These are phyloP conservation scores for Tricholoma matsutake DNA, from an alignment of 768 basidiomycete species.

Conservation along the genomic window DNA sequence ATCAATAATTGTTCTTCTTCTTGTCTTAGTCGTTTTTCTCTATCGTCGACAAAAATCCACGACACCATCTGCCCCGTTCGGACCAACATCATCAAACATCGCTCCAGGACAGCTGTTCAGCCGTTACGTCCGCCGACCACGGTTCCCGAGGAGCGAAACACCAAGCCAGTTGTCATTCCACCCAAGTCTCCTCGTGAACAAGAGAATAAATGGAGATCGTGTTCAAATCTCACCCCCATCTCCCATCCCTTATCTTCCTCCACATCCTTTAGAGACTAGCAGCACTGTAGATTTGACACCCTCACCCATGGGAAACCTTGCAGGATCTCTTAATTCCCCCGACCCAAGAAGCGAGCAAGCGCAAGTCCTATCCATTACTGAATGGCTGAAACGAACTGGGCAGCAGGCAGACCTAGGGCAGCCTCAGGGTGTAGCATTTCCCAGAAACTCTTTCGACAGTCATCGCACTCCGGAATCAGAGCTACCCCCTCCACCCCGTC, in stretches of 20 bases:
- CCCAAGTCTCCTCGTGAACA: slow-evolving; percentile 25
- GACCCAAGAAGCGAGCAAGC: slow-evolving; percentile 11
- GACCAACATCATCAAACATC: neutral
- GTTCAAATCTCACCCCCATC: slow-evolving; percentile 3
- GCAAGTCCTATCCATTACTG: slow-evolving; percentile 22
- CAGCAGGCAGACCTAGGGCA: slow-evolving; percentile 22
- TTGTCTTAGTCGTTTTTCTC: slow-evolving; percentile 20
- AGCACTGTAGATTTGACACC: neutral
- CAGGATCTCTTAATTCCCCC: slow-evolving; percentile 1
- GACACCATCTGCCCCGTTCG: slow-evolving; percentile 2
- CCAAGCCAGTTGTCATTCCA: slow-evolving; percentile 24
- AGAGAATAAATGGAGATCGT: slow-evolving; percentile 5
- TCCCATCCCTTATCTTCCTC: neutral
- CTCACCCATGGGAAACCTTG: neutral
- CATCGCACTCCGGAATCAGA: slow-evolving; percentile 16
- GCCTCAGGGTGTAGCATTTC: slow-evolving; percentile 23
- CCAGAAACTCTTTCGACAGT: slow-evolving; percentile 23
- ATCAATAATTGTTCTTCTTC: slow-evolving; percentile 20
- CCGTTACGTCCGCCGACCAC: slow-evolving; percentile 2
- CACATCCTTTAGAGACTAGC: neutral
- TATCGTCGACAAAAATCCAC: slow-evolving; percentile 18
- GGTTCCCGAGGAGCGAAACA: neutral
- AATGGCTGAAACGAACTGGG: slow-evolving; percentile 28
- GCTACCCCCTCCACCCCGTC: slow-evolving; percentile 18
- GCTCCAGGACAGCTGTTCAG: neutral